Conservation (phyloP, 2,329 filamentous ascomycete genomes). For the Penicillium hesseltinei region DNA sequence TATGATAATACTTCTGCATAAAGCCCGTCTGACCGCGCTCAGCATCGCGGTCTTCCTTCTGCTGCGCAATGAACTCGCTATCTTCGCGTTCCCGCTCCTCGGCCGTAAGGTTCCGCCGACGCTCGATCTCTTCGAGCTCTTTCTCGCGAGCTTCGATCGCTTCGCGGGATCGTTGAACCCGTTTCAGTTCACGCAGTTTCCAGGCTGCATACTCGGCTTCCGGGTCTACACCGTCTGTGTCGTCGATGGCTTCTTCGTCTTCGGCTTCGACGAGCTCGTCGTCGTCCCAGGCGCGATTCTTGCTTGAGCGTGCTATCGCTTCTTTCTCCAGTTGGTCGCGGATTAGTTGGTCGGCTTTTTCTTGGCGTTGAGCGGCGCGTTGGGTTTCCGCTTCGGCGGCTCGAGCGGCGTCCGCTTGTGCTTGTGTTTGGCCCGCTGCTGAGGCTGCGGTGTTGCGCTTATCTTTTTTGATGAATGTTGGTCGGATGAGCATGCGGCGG, state of each 20-base stretch:
- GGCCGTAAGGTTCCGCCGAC: slow-evolving; percentile 78
- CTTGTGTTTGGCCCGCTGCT: slow-evolving; percentile 19
- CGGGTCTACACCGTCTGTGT: slow-evolving; percentile 81
- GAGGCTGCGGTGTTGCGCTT: slow-evolving; percentile 45
- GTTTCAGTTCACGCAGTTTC: slow-evolving; percentile 87
- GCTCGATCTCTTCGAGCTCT: slow-evolving; percentile 85
- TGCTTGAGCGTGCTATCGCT: slow-evolving; percentile 68
- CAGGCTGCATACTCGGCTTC: slow-evolving; percentile 88
- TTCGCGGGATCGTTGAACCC: slow-evolving; percentile 82
- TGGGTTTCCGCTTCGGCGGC: slow-evolving; percentile 45
- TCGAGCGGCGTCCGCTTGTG: slow-evolving; percentile 26
- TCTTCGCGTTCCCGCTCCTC: slow-evolving; percentile 88
- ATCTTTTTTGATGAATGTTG: slow-evolving; percentile 65
- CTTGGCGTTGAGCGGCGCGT: slow-evolving; percentile 58
- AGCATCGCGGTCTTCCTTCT: slow-evolving; percentile 74
- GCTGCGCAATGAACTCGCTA: slow-evolving; percentile 69
- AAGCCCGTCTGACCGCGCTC: slow-evolving; percentile 76
- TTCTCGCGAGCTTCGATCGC: slow-evolving; percentile 79
- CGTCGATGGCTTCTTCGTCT: slow-evolving; percentile 75
- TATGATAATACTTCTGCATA: slow-evolving; percentile 97
- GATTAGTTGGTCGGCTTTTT: slow-evolving; percentile 73
- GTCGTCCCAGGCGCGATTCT: slow-evolving; percentile 82
- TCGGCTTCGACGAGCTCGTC: slow-evolving; percentile 63
- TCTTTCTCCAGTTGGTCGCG: slow-evolving; percentile 86
- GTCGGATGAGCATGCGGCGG: slow-evolving; percentile 58